Evolutionary conservation across 2,329 filamentous ascomycete genomes (phyloP).

Genomic region (Verticillium longisporum): DNA sequence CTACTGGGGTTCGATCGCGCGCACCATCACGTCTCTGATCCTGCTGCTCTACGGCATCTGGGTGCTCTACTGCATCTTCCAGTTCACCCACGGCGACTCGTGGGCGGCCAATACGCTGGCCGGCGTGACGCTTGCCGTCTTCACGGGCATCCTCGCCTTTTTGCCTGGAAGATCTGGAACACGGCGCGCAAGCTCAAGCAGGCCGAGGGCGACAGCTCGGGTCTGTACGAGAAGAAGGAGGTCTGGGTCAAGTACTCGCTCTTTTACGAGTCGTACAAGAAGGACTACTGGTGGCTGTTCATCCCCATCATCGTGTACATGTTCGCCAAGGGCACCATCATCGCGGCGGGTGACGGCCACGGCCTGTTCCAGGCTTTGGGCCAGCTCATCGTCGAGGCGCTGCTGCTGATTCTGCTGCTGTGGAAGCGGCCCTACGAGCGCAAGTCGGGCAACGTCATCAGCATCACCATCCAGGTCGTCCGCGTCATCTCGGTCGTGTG

Average conservation of each 20-base stretch:
- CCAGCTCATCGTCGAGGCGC: slow-evolving; percentile 72
- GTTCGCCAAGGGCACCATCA: slow-evolving; percentile 79
- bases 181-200: slow-evolving; percentile 70
- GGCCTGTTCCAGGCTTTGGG: slow-evolving; percentile 74
- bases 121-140: slow-evolving; percentile 70
- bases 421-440: slow-evolving; percentile 85
- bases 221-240: slow-evolving; percentile 78
- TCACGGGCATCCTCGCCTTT: slow-evolving; percentile 74
- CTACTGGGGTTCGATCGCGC: slow-evolving; percentile 90
- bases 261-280: slow-evolving; percentile 95
- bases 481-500: slow-evolving; percentile 83
- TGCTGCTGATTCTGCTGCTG: slow-evolving; percentile 72
- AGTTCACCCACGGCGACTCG: slow-evolving; percentile 89
- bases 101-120: slow-evolving; percentile 87
- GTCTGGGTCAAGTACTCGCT: slow-evolving; percentile 93
- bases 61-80: slow-evolving; percentile 93
- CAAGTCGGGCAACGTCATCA: slow-evolving; percentile 85
- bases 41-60: slow-evolving; percentile 89
- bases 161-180: slow-evolving; percentile 80
- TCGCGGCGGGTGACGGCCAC: slow-evolving; percentile 79
- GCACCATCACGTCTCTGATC: slow-evolving; percentile 84
- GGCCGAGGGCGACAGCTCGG: slow-evolving; percentile 63
- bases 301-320: slow-evolving; percentile 84
- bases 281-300: slow-evolving; percentile 95
- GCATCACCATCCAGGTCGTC: slow-evolving; percentile 83